Conservation (phyloP, 352 stramenopile genomes). For the Phytopythium vexans region DNA sequence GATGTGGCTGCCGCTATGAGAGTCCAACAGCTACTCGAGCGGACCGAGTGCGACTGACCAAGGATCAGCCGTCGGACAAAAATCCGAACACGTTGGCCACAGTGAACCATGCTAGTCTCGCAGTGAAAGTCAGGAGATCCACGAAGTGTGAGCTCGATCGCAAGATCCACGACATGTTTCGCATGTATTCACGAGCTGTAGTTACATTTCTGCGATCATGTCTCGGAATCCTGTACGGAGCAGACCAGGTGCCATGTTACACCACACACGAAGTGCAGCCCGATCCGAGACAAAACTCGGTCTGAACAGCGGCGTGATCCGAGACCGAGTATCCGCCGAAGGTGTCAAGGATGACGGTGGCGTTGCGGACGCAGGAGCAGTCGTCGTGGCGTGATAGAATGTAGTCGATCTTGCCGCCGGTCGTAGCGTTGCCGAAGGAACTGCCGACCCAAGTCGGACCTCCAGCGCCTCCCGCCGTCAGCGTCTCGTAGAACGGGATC, state of each 20-base stretch:
- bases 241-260: not conserved
- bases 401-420: conserved; percentile 59
- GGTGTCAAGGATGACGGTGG: conserved; percentile 35
- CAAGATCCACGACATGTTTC: no score
- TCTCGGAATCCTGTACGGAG: no score
- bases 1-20: no score
- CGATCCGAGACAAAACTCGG: conserved; percentile 54
- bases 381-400: conserved; percentile 52
- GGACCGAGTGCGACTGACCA: no score
- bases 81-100: no score
- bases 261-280: not conserved
- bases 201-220: not conserved
- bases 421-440: conserved; percentile 33
- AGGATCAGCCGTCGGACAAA: no score
- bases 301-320: conserved; percentile 60
- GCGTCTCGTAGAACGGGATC: conserved; percentile 62
- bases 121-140: no score
- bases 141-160: no score
- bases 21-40: no score
- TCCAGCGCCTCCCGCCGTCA: conserved; percentile 35
- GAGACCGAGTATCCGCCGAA: conserved; percentile 53
- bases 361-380: conserved; percentile 25
- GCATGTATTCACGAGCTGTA: no score
- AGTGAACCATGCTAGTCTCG: no score
- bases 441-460: conserved; percentile 61